phyloP scores from a whole-genome alignment of 352 stramenopile species.

The Pythium phragmiticola region DNA sequence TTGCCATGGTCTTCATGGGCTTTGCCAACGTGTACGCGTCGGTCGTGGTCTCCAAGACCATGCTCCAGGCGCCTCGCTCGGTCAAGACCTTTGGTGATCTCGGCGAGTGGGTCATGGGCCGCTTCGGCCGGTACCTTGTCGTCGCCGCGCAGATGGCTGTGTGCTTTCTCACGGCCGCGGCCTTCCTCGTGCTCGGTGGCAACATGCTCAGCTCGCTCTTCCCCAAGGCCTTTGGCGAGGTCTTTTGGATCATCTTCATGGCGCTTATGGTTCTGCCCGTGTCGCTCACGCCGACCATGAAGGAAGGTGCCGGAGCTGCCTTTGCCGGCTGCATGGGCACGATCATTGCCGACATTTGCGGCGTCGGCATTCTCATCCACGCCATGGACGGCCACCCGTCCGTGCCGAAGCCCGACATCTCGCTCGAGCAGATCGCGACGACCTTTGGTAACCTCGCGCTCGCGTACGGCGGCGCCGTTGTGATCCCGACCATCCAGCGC shows the following conservation, averaged over 20 bases:
- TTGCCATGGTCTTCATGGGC: slow-evolving; percentile 38
- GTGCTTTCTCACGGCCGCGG: slow-evolving; percentile 28
- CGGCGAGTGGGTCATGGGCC: slow-evolving; percentile 37
- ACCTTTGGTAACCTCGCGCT: slow-evolving; percentile 42
- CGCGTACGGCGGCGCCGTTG: slow-evolving; percentile 36
- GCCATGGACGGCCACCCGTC: slow-evolving; percentile 26
- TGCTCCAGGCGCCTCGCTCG: slow-evolving; percentile 30
- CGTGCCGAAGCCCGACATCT: slow-evolving; percentile 19
- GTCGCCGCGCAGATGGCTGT: slow-evolving; percentile 27
- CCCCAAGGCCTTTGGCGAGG: slow-evolving; percentile 24
- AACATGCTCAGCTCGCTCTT: slow-evolving; percentile 52
- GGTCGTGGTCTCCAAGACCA: slow-evolving; percentile 30
- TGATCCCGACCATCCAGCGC: slow-evolving; percentile 36
- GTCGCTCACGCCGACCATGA: slow-evolving; percentile 36
- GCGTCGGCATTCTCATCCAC: slow-evolving; percentile 25
- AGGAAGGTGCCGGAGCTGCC: slow-evolving; percentile 31
- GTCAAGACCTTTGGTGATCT: slow-evolving; percentile 40
- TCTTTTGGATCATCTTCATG: slow-evolving; percentile 40
- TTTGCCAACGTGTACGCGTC: slow-evolving; percentile 36
- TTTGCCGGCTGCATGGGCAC: slow-evolving; percentile 35
- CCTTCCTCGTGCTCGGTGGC: slow-evolving; percentile 56
- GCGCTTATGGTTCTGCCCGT: slow-evolving; percentile 28
- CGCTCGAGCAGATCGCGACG: slow-evolving; percentile 31
- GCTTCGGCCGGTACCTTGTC: slow-evolving; percentile 26
- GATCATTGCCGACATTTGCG: slow-evolving; percentile 36